A percentile compares a stretch with the other conserved stretches of the same genome.
phyloP scores from a whole-genome alignment of 1,284 basidiomycete species.

The Mycosarcoma maydis region DNA sequence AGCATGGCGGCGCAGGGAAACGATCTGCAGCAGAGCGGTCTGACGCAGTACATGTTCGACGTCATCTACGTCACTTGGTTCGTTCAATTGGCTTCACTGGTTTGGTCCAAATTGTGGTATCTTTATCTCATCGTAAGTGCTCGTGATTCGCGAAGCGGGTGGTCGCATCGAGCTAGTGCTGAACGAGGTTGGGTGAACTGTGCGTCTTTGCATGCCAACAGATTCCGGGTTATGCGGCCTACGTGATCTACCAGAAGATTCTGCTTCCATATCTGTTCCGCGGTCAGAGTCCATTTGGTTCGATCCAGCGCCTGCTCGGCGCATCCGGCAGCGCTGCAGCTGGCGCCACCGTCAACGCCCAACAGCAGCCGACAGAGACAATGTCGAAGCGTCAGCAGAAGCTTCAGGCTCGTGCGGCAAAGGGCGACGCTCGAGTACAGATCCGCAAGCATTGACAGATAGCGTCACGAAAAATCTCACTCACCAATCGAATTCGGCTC shows the following conservation, averaged over 20 bases:
- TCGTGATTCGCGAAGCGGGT: too few species aligned
- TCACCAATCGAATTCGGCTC: background rate
- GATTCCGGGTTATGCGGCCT: constrained; percentile 66
- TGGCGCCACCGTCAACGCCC: constrained; percentile 11
- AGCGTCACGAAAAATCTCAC: background rate
- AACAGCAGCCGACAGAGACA: constrained; percentile 19
- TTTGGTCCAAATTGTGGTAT: constrained; percentile 64
- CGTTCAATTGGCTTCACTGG: constrained; percentile 62
- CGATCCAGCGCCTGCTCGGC: constrained; percentile 19
- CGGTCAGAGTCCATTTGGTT: constrained; percentile 45
- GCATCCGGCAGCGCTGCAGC: background rate
- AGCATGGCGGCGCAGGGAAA: constrained; percentile 64
- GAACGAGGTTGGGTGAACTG: too few species aligned
- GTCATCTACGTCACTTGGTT: constrained; percentile 68
- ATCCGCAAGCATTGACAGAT: constrained; percentile 27
- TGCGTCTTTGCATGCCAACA: constrained; percentile 26
- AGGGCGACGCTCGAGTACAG: constrained; percentile 56
- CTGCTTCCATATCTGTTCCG: constrained; percentile 60
- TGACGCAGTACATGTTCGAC: constrained; percentile 68
- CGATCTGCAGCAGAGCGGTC: constrained; percentile 61
- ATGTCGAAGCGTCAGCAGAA: constrained; percentile 63
- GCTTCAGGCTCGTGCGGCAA: constrained; percentile 58
- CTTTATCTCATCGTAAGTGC: constrained; percentile 62
- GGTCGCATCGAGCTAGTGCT: too few species aligned
- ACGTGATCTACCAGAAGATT: constrained; percentile 59